These are phyloP conservation scores for Chloropicon primus DNA, from an alignment of 139 green algal species.

Conservation along the genomic window DNA sequence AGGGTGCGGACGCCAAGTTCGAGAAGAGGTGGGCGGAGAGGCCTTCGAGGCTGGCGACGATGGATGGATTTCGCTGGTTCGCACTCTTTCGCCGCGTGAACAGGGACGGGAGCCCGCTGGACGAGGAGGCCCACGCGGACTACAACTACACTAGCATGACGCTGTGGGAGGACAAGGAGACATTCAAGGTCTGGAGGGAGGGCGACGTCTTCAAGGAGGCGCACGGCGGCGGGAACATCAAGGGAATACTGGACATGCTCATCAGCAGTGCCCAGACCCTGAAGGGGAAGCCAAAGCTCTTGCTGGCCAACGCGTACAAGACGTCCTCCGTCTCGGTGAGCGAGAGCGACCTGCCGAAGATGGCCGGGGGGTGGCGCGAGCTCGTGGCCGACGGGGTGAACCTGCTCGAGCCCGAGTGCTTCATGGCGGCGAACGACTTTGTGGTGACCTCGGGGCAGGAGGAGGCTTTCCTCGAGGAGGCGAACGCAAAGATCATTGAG, in stretches of 20 bases:
- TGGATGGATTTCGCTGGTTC: constrained; percentile 19
- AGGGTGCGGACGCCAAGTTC: constrained; percentile 9
- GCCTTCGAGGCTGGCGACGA: constrained; percentile 9
- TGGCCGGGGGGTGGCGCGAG: constrained; percentile 14
- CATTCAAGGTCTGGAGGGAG: constrained; percentile 17
- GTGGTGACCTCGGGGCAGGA: constrained; percentile 6
- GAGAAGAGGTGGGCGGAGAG: constrained; percentile 23
- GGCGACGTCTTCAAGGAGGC: constrained; percentile 28
- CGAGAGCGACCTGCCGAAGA: neutral
- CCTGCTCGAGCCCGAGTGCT: constrained; percentile 13
- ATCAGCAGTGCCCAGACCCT: constrained; percentile 15
- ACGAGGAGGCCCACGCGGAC: constrained; percentile 8
- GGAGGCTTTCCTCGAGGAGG: constrained; percentile 16
- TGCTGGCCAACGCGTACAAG: constrained; percentile 17
- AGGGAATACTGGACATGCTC: constrained; percentile 23
- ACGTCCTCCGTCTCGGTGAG: neutral
- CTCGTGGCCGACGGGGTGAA: constrained; percentile 15
- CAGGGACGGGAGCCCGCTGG: neutral
- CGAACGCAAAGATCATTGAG: constrained; percentile 8
- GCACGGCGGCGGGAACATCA: constrained; percentile 24
- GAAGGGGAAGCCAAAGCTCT: constrained; percentile 17
- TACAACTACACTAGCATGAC: constrained; percentile 21
- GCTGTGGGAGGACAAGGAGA: constrained; percentile 19
- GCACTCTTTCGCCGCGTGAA: neutral
- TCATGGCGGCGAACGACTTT: constrained; percentile 18